Percentiles rank a stretch among this genome's conserved stretches.
These are phyloP conservation scores for Knufia petricola DNA, from an alignment of 2,329 filamentous ascomycete genomes.

Conservation along the genomic window DNA sequence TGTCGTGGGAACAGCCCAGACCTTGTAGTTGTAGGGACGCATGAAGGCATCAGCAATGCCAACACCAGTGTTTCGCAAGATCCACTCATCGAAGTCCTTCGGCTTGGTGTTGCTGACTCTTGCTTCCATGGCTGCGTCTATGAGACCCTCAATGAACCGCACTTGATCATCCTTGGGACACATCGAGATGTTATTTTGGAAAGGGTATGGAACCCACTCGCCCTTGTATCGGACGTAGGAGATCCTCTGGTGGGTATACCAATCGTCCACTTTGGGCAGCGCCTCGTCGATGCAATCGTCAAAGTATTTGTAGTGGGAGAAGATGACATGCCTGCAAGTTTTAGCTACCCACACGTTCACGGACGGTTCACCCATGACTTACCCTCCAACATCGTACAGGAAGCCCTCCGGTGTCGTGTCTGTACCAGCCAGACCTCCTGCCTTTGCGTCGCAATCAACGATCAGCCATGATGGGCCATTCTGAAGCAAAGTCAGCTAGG, in stretches of 20 bases:
- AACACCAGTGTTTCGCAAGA: conserved; percentile 78
- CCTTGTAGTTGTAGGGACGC: conserved; percentile 99
- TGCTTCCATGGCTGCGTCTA: conserved; percentile 81
- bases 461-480: conserved; percentile 92
- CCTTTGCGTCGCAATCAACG: conserved; percentile 80
- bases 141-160: conserved; percentile 85
- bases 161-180: conserved; percentile 96
- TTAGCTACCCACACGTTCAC: no score
- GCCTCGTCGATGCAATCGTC: conserved; percentile 98
- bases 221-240: conserved; percentile 97
- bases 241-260: conserved; percentile 96
- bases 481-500: conserved; percentile 37
- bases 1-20: conserved; percentile 96
- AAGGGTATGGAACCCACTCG: conserved; percentile 96
- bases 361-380: no score
- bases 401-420: conserved; percentile 8
- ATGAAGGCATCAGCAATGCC: conserved; percentile 95
- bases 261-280: conserved; percentile 84
- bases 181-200: conserved; percentile 99
- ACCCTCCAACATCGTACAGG: conserved; percentile 87
- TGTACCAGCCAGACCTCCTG: conserved; percentile 48
- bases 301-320: conserved; percentile 99
- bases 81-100: conserved; percentile 97
- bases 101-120: conserved; percentile 86
- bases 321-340: conserved; percentile 67